These are phyloP conservation scores for Beauveria sp. DNA, from an alignment of 2,329 filamentous ascomycete species.

Conservation along the genomic window DNA sequence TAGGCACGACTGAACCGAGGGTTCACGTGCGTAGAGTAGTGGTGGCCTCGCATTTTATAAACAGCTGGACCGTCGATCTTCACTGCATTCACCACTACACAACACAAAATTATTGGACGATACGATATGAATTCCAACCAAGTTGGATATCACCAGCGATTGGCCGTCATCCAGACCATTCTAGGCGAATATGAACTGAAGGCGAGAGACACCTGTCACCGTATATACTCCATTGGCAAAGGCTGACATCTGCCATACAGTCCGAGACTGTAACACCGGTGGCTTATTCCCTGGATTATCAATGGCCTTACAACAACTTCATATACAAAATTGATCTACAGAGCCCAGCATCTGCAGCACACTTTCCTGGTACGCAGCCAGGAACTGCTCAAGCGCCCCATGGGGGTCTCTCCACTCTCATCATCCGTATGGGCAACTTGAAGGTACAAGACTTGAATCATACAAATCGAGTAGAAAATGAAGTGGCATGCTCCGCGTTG, in stretches of 20 bases:
- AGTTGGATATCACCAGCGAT: background rate
- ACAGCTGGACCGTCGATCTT: background rate
- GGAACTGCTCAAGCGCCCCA: background rate
- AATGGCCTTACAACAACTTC: conserved; percentile 14
- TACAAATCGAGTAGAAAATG: conserved; percentile 20
- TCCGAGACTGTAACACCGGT: background rate
- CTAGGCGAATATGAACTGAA: background rate
- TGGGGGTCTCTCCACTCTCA: background rate
- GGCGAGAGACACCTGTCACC: background rate
- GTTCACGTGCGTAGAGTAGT: background rate
- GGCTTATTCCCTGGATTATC: background rate
- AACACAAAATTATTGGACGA: too few species aligned
- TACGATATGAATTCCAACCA: background rate
- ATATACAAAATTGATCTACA: conserved; percentile 15
- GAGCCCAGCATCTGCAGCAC: background rate
- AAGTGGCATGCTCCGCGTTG: conserved; percentile 19
- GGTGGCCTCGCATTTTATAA: background rate
- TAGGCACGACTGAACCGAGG: background rate
- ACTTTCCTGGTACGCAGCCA: background rate
- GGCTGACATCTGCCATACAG: background rate
- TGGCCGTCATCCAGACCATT: background rate
- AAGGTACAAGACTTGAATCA: conserved; percentile 10
- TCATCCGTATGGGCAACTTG: conserved; percentile 15
- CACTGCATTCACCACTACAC: background rate
- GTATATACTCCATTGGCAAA: background rate